phyloP scores from a whole-genome alignment of 345 rosid genomes.

The Raphanus raphanistrum region DNA sequence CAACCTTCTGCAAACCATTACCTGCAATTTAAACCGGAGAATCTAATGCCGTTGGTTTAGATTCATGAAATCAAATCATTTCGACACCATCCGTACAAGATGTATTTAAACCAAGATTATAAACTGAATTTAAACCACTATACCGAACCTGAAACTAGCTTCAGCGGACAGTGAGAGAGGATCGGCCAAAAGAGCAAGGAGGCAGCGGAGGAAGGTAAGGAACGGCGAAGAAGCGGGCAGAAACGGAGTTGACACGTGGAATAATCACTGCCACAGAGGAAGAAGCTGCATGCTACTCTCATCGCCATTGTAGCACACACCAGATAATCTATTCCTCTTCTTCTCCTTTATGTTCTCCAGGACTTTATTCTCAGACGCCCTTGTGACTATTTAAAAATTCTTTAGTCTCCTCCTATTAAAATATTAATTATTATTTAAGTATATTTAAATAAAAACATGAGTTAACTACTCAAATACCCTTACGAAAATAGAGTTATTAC shows the following conservation, averaged over 20 bases:
- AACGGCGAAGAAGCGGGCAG: conserved; percentile 54
- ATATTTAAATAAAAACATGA: too few species aligned
- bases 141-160: conserved; percentile 53
- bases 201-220: conserved; percentile 46
- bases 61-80: too few species aligned
- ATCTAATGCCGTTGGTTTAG: neutral
- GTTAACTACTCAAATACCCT: too few species aligned
- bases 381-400: too few species aligned
- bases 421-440: too few species aligned
- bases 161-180: conserved; percentile 44
- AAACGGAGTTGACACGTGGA: conserved; percentile 41
- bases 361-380: too few species aligned
- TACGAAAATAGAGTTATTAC: too few species aligned
- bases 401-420: too few species aligned
- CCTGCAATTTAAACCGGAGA: conserved; percentile 19
- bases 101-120: too few species aligned
- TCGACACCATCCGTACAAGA: too few species aligned
- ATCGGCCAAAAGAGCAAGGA: conserved; percentile 42
- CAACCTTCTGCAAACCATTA: conserved; percentile 54
- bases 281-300: conserved; percentile 73
- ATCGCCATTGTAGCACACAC: neutral
- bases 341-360: neutral
- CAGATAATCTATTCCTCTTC: conserved; percentile 19
- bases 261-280: conserved; percentile 60
- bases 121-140: neutral